phyloP scores from a whole-genome alignment of 2,329 filamentous ascomycete species.

The Blastomyces percursus region DNA sequence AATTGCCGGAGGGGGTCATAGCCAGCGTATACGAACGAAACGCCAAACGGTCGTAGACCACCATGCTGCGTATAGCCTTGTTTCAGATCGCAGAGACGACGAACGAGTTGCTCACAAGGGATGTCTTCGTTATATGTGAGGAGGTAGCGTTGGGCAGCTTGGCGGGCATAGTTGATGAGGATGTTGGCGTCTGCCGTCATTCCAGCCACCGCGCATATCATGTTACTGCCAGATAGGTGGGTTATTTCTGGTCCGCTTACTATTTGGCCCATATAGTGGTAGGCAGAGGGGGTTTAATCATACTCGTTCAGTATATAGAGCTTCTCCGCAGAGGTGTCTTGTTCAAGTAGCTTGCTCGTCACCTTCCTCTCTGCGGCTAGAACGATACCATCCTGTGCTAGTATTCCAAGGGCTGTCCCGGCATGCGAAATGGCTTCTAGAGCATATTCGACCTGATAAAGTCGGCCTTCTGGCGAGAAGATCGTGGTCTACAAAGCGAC shows the following conservation, averaged over 20 bases:
- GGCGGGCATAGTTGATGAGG: constrained; percentile 98
- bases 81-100: constrained; percentile 92
- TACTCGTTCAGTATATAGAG: constrained; percentile 99
- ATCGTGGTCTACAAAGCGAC: constrained; percentile 68
- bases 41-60: constrained; percentile 93
- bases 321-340: constrained; percentile 99
- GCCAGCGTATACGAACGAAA: constrained; percentile 98
- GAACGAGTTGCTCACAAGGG: constrained; percentile 95
- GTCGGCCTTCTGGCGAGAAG: constrained; percentile 96
- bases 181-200: constrained; percentile 99
- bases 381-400: constrained; percentile 97
- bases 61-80: constrained; percentile 99
- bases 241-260: neutral
- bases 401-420: constrained; percentile 89
- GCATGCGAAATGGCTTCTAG: constrained; percentile 98
- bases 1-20: constrained; percentile 95
- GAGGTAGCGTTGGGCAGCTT: constrained; percentile 93
- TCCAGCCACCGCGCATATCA: constrained; percentile 98
- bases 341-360: constrained; percentile 96
- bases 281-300: constrained; percentile 23
- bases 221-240: constrained; percentile 56
- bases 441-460: constrained; percentile 99
- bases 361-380: constrained; percentile 97
- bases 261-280: neutral
- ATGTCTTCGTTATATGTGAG: constrained; percentile 99